Evolutionary conservation across 768 basidiomycete genomes (phyloP).

Genomic region (Russula dissimulans): DNA sequence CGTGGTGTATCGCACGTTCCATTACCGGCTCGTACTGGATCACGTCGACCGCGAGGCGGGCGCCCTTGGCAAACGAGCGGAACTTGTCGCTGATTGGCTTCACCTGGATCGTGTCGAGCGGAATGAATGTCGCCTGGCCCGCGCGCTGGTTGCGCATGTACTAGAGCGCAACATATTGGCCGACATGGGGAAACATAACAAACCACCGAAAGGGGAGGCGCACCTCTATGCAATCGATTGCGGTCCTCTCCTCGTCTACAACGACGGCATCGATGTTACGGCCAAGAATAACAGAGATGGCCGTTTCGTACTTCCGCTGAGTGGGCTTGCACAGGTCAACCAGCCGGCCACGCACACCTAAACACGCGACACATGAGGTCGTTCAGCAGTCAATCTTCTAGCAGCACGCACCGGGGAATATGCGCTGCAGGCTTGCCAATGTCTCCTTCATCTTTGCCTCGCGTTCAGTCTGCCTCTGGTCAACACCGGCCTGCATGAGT

Average conservation of each 20-base stretch:
- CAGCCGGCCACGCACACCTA: constrained; percentile 87
- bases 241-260: constrained; percentile 94
- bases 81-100: constrained; percentile 93
- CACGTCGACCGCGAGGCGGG: constrained; percentile 51
- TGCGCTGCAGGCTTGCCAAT: constrained; percentile 68
- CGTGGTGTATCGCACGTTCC: constrained; percentile 93
- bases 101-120: constrained; percentile 93
- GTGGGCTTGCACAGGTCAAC: constrained; percentile 94
- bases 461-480: constrained; percentile 77
- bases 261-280: constrained; percentile 93
- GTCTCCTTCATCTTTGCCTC: constrained; percentile 83
- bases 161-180: constrained; percentile 29
- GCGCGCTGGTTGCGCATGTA: constrained; percentile 93
- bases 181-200: background rate
- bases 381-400: background rate
- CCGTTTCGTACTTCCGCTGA: constrained; percentile 82
- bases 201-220: constrained; percentile 5
- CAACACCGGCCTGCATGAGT: constrained; percentile 83
- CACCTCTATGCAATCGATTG: constrained; percentile 95
- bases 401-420: constrained; percentile 65
- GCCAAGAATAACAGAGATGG: constrained; percentile 86
- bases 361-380: background rate
- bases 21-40: constrained; percentile 62
- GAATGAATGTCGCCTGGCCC: constrained; percentile 96
- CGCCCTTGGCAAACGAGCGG: constrained; percentile 78